Evolutionary conservation across 2,329 filamentous ascomycete species (phyloP), one percentile per base, ranked within the genome.

Genomic region (Corinectria fuckeliana): DNA sequence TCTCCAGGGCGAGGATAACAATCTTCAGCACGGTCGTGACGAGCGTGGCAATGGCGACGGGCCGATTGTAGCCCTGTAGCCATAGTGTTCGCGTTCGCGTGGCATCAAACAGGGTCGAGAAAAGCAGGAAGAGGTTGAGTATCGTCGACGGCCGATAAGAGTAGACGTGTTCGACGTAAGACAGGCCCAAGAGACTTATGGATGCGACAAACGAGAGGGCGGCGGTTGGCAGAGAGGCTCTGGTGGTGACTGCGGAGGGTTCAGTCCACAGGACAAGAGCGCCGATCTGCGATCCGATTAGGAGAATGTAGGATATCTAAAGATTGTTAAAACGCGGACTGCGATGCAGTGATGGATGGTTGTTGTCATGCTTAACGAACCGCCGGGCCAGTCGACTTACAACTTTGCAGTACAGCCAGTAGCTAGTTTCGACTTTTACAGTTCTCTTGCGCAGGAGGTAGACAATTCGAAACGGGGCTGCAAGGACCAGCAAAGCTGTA

Each of bases 401-500:
- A 41, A 69, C 41, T 2, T 69, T 69, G 51, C 41, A 59, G 34
- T 62, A 62, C 2, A 69, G 18, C 58, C 64, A 66, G 32, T 44
- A 25, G 21, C 30, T 69, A 2, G n/a, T 49, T 1, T 69, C 57
- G 3, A 69, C 63, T 36, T 68, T 69, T 1, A 69, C 58, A 0
- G 20, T 56, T 0, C 65, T 60, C 21, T 69, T 69, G 25, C 56
- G 64, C 39, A 69, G 0, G 0, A 69, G 61, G 50, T 66, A 69
- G 0, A 55, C 1, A 0, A 30, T 51, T 18, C 67, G 63, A 36
- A 39, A 65, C 1, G 74, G 74, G 0, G 61, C 70, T 4, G 60
- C 60, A 16, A 76, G 26, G 4, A 77, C 62, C 1, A 77, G 56
- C 9, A 72, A 2, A 2, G 41, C 62, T 2, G 70, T 67, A 2